Evolutionary conservation across 768 basidiomycete genomes (phyloP).

Genomic region (Russula virescens): DNA sequence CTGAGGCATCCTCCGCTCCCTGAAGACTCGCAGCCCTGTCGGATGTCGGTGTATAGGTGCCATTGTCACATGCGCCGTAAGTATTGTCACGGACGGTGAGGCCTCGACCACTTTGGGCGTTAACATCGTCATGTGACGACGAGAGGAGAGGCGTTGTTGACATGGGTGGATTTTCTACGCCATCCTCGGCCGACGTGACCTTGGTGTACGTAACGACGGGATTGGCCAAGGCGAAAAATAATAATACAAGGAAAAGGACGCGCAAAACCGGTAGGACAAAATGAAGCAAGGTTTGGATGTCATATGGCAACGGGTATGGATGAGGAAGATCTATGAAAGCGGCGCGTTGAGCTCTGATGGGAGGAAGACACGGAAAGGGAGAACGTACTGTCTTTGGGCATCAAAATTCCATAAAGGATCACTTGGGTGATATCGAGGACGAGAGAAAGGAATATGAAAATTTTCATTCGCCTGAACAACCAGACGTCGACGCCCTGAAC

Average conservation of each 20-base stretch:
- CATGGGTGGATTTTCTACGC: constrained; percentile 34
- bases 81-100: constrained; percentile 48
- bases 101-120: constrained; percentile 49
- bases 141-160: constrained; percentile 53
- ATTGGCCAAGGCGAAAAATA: constrained; percentile 54
- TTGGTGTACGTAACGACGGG: constrained; percentile 64
- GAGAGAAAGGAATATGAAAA: constrained; percentile 48
- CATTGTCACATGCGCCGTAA: constrained; percentile 68
- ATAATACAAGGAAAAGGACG: constrained; percentile 51
- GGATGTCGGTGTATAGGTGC: constrained; percentile 39
- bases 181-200: constrained; percentile 37
- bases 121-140: constrained; percentile 42
- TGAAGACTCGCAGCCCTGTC: constrained; percentile 45
- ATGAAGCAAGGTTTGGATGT: constrained; percentile 40
- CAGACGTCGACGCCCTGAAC: constrained; percentile 64
- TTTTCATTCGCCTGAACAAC: constrained; percentile 53
- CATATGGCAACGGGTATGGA: constrained; percentile 26
- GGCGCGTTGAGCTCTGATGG: not conserved
- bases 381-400: constrained; percentile 32
- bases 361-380: not conserved
- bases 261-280: constrained; percentile 58
- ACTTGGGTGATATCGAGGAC: constrained; percentile 56
- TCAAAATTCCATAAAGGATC: constrained; percentile 43
- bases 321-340: constrained; percentile 16
- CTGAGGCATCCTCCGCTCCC: constrained; percentile 29